Conservation (phyloP, 495 filamentous ascomycete species). For the Pyrenopolyporus hunteri region DNA sequence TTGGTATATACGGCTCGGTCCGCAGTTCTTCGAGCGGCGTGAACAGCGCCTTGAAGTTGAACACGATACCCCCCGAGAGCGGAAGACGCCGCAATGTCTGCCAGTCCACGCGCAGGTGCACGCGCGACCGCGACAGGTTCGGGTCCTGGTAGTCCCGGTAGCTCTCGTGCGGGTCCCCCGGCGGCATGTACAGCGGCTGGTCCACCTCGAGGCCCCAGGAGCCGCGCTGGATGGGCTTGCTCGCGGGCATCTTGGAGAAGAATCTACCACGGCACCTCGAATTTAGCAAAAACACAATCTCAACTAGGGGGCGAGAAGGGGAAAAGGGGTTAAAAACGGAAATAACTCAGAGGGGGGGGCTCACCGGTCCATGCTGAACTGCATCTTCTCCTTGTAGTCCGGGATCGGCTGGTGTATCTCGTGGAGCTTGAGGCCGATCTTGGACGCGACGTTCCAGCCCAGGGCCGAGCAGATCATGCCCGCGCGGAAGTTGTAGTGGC, state of each 20-base stretch:
- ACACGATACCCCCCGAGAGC: conserved; percentile 74
- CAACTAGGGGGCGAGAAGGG: background rate
- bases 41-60: conserved; percentile 93
- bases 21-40: conserved; percentile 75
- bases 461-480: conserved; percentile 80
- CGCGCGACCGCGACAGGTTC: conserved; percentile 61
- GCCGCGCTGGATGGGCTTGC: conserved; percentile 80
- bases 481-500: conserved; percentile 77
- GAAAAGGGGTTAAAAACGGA: background rate
- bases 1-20: conserved; percentile 76
- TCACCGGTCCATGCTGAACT: conserved; percentile 81
- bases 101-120: conserved; percentile 87
- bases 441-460: conserved; percentile 80
- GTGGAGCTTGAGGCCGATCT: conserved; percentile 74
- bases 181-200: conserved; percentile 77
- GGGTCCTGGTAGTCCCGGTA: conserved; percentile 63
- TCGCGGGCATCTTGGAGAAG: conserved; percentile 78
- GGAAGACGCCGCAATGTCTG: conserved; percentile 87
- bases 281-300: conserved; percentile 5
- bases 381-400: conserved; percentile 91
- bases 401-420: conserved; percentile 82
- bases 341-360: background rate
- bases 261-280: conserved; percentile 64
- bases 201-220: conserved; percentile 88
- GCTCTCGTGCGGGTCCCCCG: conserved; percentile 70